Percentiles rank a stretch among this genome's conserved stretches.
Evolutionary conservation across 768 basidiomycete species (phyloP).

Genomic region (Pholiota microspora): DNA sequence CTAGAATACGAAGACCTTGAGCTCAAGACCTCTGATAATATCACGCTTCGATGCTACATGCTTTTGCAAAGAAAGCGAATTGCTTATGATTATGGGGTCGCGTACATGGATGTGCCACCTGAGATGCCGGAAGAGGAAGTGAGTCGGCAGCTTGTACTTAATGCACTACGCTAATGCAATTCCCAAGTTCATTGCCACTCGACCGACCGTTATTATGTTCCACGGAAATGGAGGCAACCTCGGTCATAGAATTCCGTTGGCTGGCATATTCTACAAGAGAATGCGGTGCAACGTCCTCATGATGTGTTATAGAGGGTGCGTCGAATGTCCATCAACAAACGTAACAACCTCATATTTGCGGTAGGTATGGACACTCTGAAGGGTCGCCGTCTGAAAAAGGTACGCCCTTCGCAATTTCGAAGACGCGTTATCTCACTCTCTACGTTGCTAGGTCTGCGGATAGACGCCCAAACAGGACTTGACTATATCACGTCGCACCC

Average conservation of each 20-base stretch:
- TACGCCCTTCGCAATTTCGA: conserved; percentile 21
- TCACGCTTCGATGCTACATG: conserved; percentile 76
- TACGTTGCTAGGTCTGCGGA: conserved; percentile 55
- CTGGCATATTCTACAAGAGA: conserved; percentile 73
- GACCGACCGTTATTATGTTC: conserved; percentile 91
- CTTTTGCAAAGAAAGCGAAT: conserved; percentile 62
- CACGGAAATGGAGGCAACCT: conserved; percentile 89
- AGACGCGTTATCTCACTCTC: neutral
- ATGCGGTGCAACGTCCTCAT: conserved; percentile 94
- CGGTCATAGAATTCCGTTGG: conserved; percentile 90
- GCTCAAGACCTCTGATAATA: conserved; percentile 68
- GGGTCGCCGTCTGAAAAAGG: conserved; percentile 87
- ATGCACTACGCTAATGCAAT: neutral
- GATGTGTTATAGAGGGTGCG: conserved; percentile 90
- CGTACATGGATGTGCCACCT: conserved; percentile 21
- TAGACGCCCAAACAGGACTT: conserved; percentile 83
- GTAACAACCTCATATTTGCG: neutral
- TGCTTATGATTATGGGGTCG: conserved; percentile 7
- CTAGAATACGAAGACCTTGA: conserved; percentile 75
- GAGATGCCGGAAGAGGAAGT: conserved; percentile 53
- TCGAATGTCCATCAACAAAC: conserved; percentile 6
- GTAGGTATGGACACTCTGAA: conserved; percentile 85
- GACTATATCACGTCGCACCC: conserved; percentile 71
- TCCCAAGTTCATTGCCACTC: conserved; percentile 38
- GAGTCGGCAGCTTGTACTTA: neutral